Evolutionary conservation across 345 rosid genomes (phyloP).

Genomic region (Salix caprea): DNA sequence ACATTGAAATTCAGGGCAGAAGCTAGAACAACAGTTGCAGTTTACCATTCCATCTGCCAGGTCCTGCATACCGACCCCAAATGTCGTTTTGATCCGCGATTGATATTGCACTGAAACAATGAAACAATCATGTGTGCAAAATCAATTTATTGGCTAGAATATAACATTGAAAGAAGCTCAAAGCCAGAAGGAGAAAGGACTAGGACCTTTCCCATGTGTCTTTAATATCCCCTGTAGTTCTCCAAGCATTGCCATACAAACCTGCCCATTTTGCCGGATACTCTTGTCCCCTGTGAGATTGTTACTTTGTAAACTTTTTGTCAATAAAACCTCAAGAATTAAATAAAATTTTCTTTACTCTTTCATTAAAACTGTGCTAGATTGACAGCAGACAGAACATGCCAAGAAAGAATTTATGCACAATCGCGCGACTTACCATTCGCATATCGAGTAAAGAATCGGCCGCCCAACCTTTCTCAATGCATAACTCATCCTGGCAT

Average conservation of each 20-base stretch:
- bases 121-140: background rate
- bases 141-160: background rate
- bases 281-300: constrained; percentile 19
- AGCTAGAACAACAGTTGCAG: background rate
- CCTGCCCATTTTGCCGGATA: constrained; percentile 27
- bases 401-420: background rate
- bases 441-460: constrained; percentile 26
- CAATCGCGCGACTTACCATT: constrained; percentile 14
- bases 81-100: constrained; percentile 19
- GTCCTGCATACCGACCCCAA: constrained; percentile 25
- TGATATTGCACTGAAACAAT: constrained; percentile 12
- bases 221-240: constrained; percentile 28
- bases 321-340: background rate
- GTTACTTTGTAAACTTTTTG: background rate
- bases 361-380: background rate
- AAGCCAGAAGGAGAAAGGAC: background rate
- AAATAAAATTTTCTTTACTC: background rate
- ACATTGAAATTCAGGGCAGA: background rate
- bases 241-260: constrained; percentile 22
- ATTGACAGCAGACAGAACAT: background rate
- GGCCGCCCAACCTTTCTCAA: constrained; percentile 23
- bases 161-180: background rate
- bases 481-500: constrained; percentile 24
- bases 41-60: constrained; percentile 30
- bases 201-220: constrained; percentile 20